Base-by-base conservation (phyloP, 2,329 filamentous ascomycete species). In the Fusarium nelsonii region DNA sequence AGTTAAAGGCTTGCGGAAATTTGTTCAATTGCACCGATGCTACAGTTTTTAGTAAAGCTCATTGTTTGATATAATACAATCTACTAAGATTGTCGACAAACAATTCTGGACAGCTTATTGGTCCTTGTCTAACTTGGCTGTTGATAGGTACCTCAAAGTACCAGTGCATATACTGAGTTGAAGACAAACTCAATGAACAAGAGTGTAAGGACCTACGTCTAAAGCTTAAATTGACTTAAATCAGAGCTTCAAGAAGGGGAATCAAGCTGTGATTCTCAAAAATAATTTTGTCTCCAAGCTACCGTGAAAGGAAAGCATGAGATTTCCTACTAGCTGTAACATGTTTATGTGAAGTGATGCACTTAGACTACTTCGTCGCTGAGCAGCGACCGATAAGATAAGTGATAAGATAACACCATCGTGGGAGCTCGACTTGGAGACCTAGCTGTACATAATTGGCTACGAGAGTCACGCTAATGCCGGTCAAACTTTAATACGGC, bases 401-500 rank as follows among this genome's bases (percentile, higher is more conserved):
- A 14, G 2, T 18, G 58, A 67, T 68, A 58, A 68, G 65, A 68
- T 68, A 67, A 12, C 11, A 18, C 3, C 18, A 4, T 23, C 7
- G 7, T 12, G 14, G 12, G 14, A 36, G 10, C 48, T 36, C 40
- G 53, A 33, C 50, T 45, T 18, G 16, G 34, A 26, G 33, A n/a
- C n/a, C 12, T 20, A 9, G 2, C 5, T 10, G 9, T n/a, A 6
- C 8, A 2, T 65, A 30, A 71, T 70, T 63, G 40, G 28, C 11
- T 16, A 10, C 16, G 2, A 11, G 28, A 8, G 20, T 18, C 11
- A 4, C 8, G 32, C 62, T 75, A 75, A 73, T 51, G 43, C 54
- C 78, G 80, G 78, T 78, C 67, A n/a, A 80, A 74, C 46, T 46
- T 79, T 82, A 8, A 76, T 77, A 60, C 79, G 49, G 2, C 12